Conservation (phyloP, 495 filamentous ascomycete species). For the Aspergillus ostianus region DNA sequence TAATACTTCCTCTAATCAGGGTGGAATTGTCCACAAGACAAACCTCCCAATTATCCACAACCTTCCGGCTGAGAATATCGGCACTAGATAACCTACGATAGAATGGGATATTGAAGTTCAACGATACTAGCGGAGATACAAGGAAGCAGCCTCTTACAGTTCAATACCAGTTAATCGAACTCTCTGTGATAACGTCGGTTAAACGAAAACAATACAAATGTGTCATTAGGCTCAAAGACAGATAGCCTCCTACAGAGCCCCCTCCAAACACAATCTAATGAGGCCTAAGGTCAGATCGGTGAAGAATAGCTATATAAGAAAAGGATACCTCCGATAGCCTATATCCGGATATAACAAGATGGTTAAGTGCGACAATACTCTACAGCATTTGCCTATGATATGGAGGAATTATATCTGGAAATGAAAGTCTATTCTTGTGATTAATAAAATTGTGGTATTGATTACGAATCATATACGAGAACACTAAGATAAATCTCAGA, state of each 20-base stretch:
- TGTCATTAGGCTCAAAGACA: slow-evolving; percentile 20
- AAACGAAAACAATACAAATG: slow-evolving; percentile 16
- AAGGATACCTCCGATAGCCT: slow-evolving; percentile 14
- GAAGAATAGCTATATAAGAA: background rate
- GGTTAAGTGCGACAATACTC: slow-evolving; percentile 17
- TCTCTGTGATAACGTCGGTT: background rate
- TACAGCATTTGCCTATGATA: slow-evolving; percentile 24
- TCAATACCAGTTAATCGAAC: no score
- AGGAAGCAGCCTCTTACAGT: slow-evolving; percentile 22
- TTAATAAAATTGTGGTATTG: no score
- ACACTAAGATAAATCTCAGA: slow-evolving; percentile 20
- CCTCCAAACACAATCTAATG: slow-evolving; percentile 25
- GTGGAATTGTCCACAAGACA: slow-evolving; percentile 18
- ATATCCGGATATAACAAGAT: slow-evolving; percentile 20
- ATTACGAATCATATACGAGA: slow-evolving; percentile 19
- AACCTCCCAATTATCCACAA: slow-evolving; percentile 17
- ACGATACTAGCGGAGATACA: slow-evolving; percentile 25
- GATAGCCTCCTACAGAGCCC: slow-evolving; percentile 27
- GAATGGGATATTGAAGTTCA: slow-evolving; percentile 17
- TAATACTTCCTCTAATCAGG: slow-evolving; percentile 21
- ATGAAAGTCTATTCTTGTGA: background rate
- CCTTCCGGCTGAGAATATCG: slow-evolving; percentile 18
- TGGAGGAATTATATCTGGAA: slow-evolving; percentile 17
- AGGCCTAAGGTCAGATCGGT: background rate
- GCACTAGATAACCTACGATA: slow-evolving; percentile 17